Percentiles rank a stretch among this genome's conserved stretches.
phyloP scores from a whole-genome alignment of 1,284 basidiomycete species.

The Mrakiaceae sp. region DNA sequence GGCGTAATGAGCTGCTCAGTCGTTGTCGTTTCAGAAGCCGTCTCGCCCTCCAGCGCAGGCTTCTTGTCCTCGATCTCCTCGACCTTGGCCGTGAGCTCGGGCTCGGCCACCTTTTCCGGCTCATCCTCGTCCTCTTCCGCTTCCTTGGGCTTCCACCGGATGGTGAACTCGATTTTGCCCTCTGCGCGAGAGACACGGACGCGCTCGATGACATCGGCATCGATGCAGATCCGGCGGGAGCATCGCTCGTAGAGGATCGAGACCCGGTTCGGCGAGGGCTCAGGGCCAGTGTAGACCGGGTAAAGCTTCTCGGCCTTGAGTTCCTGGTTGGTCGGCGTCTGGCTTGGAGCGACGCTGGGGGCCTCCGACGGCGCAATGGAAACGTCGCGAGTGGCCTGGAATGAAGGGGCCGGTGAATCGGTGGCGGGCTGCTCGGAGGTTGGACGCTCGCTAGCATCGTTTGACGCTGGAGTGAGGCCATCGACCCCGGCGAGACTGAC shows the following conservation, averaged over 20 bases:
- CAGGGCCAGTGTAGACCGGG: constrained; percentile 22
- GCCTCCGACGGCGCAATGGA: neutral
- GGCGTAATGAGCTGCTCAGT: neutral
- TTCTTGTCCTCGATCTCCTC: neutral
- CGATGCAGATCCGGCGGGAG: constrained; percentile 70
- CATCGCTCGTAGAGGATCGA: constrained; percentile 88
- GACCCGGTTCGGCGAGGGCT: constrained; percentile 41
- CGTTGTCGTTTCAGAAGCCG: neutral
- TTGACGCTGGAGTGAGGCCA: neutral
- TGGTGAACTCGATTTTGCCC: constrained; percentile 69
- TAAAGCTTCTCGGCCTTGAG: constrained; percentile 1
- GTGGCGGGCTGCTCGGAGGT: neutral
- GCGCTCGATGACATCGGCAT: constrained; percentile 71
- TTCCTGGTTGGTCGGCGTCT: neutral
- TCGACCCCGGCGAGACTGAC: neutral
- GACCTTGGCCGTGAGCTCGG: too few species aligned
- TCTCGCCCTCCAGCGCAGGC: constrained; percentile 1
- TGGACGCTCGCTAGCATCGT: neutral
- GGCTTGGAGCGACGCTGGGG: neutral
- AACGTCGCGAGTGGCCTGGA: neutral
- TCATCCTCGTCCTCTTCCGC: constrained; percentile 35
- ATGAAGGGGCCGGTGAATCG: neutral
- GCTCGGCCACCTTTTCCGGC: constrained; percentile 27
- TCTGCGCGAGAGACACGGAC: constrained; percentile 70
- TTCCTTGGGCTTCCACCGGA: constrained; percentile 42